Evolutionary conservation across 768 basidiomycete genomes (phyloP), one percentile per base, ranked within the genome.

Genomic region (Collybiopsis confluens): DNA sequence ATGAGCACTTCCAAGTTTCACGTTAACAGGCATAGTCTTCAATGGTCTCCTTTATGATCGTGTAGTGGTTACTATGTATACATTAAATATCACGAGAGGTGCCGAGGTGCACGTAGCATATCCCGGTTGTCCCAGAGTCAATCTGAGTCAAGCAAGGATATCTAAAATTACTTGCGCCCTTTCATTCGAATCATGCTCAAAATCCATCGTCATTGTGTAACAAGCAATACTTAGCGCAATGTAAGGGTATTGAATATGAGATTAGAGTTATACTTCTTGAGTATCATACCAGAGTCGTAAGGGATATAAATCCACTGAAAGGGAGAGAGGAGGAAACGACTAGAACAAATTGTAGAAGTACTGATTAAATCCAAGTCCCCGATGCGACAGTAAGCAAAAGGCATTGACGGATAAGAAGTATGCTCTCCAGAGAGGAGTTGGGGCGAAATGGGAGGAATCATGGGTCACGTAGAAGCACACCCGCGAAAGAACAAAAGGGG

Each of bases 1-100:
- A 93, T 57, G 86, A 80, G n/a, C 90, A 91, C 61, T 88, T 83
- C 67, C 71, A 76, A 33, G 64, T 88, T 42, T 81, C 81, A n/a
- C 60, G 64, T 33, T 33, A 13, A 33, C 30, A 33, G 30, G 30
- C 13, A 33, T 33, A 33, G 13, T 33, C 30, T 5, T 13, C 13
- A 33, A 5, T 33, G n/a, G n/a, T n/a, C n/a, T n/a, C n/a, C n/a
- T n/a, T n/a, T n/a, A n/a, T n/a, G n/a, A n/a, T n/a, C n/a, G n/a
- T n/a, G n/a, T n/a, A n/a, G n/a, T n/a, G n/a, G n/a, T n/a, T n/a
- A n/a, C n/a, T n/a, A n/a, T n/a, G n/a, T n/a, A n/a, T n/a, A n/a
- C n/a, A n/a, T n/a, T n/a, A n/a, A n/a, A n/a, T n/a, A n/a, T n/a
- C n/a, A n/a, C n/a, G n/a, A n/a, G n/a, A n/a, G n/a, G n/a, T n/a